Conservation (phyloP, 495 filamentous ascomycete genomes). For the Bacidia rubella region DNA sequence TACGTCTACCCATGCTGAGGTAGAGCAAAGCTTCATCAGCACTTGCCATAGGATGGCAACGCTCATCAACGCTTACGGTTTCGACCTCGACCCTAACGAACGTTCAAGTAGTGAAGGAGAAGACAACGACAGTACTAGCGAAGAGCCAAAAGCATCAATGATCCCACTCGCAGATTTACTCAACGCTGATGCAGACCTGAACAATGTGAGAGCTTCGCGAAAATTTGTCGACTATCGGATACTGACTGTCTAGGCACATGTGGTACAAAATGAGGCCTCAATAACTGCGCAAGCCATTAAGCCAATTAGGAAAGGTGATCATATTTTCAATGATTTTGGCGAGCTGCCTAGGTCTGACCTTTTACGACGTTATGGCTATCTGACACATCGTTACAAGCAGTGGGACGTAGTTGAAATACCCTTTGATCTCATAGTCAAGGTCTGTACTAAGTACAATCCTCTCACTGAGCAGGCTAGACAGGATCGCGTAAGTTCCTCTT, state of each 20-base stretch:
- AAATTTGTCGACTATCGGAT: background rate
- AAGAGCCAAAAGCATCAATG: slow-evolving; percentile 65
- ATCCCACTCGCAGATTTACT: slow-evolving; percentile 86
- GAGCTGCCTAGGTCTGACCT: slow-evolving; percentile 62
- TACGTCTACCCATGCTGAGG: slow-evolving; percentile 33
- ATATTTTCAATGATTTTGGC: slow-evolving; percentile 3
- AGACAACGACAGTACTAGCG: slow-evolving; percentile 49
- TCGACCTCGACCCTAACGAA: slow-evolving; percentile 53
- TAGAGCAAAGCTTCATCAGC: slow-evolving; percentile 38
- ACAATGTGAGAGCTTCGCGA: slow-evolving; percentile 40
- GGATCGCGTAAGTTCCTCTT: slow-evolving; percentile 16
- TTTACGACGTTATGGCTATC: slow-evolving; percentile 78
- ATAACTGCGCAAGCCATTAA: slow-evolving; percentile 56
- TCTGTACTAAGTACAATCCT: slow-evolving; percentile 19
- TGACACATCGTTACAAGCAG: slow-evolving; percentile 57
- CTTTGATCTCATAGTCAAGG: slow-evolving; percentile 38
- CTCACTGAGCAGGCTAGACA: slow-evolving; percentile 17
- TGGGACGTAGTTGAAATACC: slow-evolving; percentile 78
- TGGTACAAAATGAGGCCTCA: slow-evolving; percentile 52
- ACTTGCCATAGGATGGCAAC: slow-evolving; percentile 71
- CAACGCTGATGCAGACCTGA: slow-evolving; percentile 70
- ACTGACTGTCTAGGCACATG: slow-evolving; percentile 32
- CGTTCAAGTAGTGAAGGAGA: slow-evolving; percentile 33
- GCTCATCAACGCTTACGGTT: slow-evolving; percentile 88
- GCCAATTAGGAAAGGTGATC: slow-evolving; percentile 30